phyloP scores from a whole-genome alignment of 2,329 filamentous ascomycete genomes.

The Neonectria punicea region DNA sequence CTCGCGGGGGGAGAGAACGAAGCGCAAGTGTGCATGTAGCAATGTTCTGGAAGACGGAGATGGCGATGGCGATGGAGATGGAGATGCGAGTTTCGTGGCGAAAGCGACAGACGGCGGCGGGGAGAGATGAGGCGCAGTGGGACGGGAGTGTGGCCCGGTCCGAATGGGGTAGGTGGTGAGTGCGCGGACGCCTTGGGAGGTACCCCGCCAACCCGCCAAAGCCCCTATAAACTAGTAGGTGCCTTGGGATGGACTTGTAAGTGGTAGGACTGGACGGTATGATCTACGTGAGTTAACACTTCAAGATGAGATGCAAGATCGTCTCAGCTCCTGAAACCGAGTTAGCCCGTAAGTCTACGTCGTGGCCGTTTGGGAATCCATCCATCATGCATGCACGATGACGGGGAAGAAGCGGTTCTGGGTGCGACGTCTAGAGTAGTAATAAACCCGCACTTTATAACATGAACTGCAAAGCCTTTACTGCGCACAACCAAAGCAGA shows the following conservation, averaged over 20 bases:
- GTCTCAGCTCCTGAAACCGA: too few relatives aligned
- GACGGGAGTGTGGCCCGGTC: conserved; percentile 12
- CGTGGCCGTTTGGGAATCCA: not conserved
- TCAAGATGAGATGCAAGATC: too few relatives aligned
- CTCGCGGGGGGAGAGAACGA: not conserved
- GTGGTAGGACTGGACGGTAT: not conserved
- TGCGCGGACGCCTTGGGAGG: conserved; percentile 31
- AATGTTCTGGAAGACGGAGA: conserved; percentile 11
- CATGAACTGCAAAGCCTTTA: not conserved
- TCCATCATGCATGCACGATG: conserved; percentile 18
- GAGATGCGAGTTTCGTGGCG: conserved; percentile 19
- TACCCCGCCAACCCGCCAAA: conserved; percentile 25
- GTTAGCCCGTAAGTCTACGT: not conserved
- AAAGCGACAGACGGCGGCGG: conserved; percentile 22
- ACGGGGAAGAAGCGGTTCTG: conserved; percentile 15
- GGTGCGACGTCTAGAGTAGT: conserved; percentile 1
- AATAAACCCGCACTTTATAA: not conserved
- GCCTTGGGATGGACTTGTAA: not conserved
- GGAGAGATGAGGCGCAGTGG: conserved; percentile 22
- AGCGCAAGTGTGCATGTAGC: not conserved
- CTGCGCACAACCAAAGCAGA: too few relatives aligned
- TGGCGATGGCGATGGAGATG: conserved; percentile 1
- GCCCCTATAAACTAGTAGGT: conserved; percentile 22
- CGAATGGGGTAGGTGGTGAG: conserved; percentile 38
- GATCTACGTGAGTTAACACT: too few relatives aligned